Evolutionary conservation across 495 filamentous ascomycete species (phyloP), one percentile per base, ranked within the genome.

Genomic region (Parathielavia hyrcaniae): DNA sequence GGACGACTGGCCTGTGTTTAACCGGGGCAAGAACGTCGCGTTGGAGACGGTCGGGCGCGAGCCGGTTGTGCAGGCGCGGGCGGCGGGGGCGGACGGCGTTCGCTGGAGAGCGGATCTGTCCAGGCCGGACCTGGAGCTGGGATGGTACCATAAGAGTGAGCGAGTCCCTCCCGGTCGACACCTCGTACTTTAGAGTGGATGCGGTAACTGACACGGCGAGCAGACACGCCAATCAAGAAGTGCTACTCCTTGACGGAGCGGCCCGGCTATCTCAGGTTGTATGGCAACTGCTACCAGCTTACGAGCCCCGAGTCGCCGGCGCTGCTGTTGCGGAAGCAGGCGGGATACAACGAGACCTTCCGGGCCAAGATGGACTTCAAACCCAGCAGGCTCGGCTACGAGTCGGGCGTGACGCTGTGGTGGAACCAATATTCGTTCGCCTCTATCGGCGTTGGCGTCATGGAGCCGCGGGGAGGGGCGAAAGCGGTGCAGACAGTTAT

Each of bases 181-280:
- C n/a, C n/a, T 41, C 11, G 17, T 43, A 3, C 40, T 19, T 43
- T 3, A 16, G 17, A 43, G 8, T 43, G 8, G 2, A 16, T n/a
- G n/a, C 40, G 0, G 13, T 43, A 17, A 1, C 40, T 43, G 40
- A 43, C 40, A 16, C n/a, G 36, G 40, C 13, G 8, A 43, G 16
- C 40, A 43, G 40, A 43, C 40, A 43, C 40, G 40, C 40, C 40
- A n/a, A 43, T 43, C 40, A 43, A 43, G 40, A 43, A 43, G 40
- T 43, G 40, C 40, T 43, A 43, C 40, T 43, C 40, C 14, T 17
- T 43, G 40, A 43, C 40, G 40, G 40, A 43, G 40, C 40, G 40
- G 7, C 40, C 40, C n/a, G 40, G 40, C 13, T 20, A 43, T 43
- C 40, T 43, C 40, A 43, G 40, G 40, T 9, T 43, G 8, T 43